Percentiles rank a stretch among this genome's conserved stretches.
Conservation (phyloP, 2,329 filamentous ascomycete species). For the Botrytis fragariae region DNA sequence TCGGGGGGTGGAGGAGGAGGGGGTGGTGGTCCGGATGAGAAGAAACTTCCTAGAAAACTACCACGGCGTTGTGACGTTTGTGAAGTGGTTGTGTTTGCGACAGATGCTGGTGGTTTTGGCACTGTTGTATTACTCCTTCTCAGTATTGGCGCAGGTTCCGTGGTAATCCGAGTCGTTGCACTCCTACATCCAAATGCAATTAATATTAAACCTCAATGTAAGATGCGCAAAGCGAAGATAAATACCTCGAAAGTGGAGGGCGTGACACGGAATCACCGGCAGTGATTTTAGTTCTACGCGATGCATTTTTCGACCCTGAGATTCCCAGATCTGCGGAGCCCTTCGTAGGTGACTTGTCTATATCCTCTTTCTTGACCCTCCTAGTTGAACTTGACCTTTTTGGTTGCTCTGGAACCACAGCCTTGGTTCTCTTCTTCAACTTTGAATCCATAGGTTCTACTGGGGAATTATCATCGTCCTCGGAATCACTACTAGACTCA, state of each 20-base stretch:
- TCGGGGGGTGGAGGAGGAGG: slow-evolving; percentile 20
- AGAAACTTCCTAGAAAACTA: slow-evolving; percentile 31
- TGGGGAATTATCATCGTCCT: slow-evolving; percentile 20
- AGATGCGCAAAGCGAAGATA: not conserved
- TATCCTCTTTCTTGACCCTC: slow-evolving; percentile 23
- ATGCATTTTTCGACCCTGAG: slow-evolving; percentile 26
- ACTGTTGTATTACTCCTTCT: slow-evolving; percentile 32
- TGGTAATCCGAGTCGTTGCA: slow-evolving; percentile 17
- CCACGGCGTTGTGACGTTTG: slow-evolving; percentile 21
- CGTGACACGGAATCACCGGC: slow-evolving; percentile 23
- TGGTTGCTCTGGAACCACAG: slow-evolving; percentile 31
- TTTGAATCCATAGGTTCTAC: slow-evolving; percentile 24
- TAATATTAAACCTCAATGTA: slow-evolving; percentile 22
- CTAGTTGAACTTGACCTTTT: slow-evolving; percentile 24
- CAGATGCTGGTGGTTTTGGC: slow-evolving; percentile 23
- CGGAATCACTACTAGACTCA: slow-evolving; percentile 29
- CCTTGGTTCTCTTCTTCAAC: slow-evolving; percentile 32
- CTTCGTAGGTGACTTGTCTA: slow-evolving; percentile 23
- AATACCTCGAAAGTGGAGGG: slow-evolving; percentile 33
- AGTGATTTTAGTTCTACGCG: slow-evolving; percentile 28
- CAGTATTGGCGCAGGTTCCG: slow-evolving; percentile 23
- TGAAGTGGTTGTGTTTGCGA: slow-evolving; percentile 24
- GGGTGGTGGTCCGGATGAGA: slow-evolving; percentile 25
- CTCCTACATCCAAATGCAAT: slow-evolving; percentile 23
- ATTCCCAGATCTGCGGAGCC: slow-evolving; percentile 17